These are phyloP conservation scores for Amylocarpus encephaloides DNA, from an alignment of 2,329 filamentous ascomycete species.

Conservation along the genomic window DNA sequence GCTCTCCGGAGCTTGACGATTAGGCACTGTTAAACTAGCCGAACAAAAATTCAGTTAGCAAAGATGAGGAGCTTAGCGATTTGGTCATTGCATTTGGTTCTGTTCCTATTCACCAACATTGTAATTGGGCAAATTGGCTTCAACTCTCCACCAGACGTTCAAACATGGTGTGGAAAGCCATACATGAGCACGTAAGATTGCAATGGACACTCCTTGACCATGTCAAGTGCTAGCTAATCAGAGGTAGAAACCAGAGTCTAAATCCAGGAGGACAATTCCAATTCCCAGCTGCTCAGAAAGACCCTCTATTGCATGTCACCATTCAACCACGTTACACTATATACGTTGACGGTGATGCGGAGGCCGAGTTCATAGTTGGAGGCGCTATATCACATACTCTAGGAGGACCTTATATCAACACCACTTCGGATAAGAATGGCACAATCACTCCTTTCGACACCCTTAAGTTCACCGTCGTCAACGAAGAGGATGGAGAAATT, in stretches of 20 bases:
- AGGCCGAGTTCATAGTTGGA: conserved; percentile 38
- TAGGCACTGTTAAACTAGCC: too few relatives aligned
- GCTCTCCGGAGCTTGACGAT: too few relatives aligned
- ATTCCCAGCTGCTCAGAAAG: conserved; percentile 34
- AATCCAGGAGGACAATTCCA: conserved; percentile 42
- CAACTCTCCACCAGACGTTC: conserved; percentile 21
- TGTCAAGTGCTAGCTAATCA: neutral
- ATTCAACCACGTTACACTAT: conserved; percentile 42
- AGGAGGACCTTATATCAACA: conserved; percentile 31
- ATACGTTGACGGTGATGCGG: conserved; percentile 38
- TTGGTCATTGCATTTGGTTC: too few relatives aligned
- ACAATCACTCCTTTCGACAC: conserved; percentile 12
- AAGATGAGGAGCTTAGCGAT: too few relatives aligned
- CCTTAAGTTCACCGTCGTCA: conserved; percentile 26
- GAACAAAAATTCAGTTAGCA: too few relatives aligned
- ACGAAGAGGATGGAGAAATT: conserved; percentile 23
- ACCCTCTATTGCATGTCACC: conserved; percentile 37
- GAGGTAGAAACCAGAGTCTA: conserved; percentile 38
- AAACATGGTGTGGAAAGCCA: conserved; percentile 39
- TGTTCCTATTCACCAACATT: too few relatives aligned
- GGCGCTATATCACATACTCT: conserved; percentile 35
- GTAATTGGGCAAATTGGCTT: conserved; percentile 8
- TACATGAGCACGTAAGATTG: conserved; percentile 35
- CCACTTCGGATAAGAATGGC: conserved; percentile 15
- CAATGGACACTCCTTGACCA: neutral